Evolutionary conservation across 495 filamentous ascomycete genomes (phyloP).

Genomic region (Collariella sp.): DNA sequence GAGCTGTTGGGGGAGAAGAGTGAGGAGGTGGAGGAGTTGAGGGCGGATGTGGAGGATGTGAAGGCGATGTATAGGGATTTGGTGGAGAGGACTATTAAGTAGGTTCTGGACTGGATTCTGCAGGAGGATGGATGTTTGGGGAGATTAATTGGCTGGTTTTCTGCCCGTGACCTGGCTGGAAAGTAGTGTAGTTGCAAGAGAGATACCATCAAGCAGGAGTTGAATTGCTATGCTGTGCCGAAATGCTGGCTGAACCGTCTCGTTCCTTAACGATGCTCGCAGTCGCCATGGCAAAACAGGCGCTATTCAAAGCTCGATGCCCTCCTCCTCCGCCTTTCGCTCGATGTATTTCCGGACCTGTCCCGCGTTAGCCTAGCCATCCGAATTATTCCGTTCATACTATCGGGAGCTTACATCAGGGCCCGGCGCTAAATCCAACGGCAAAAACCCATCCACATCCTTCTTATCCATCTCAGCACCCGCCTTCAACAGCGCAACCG

Average conservation of each 20-base stretch:
- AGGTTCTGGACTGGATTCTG: neutral
- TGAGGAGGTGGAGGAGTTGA: conserved; percentile 83
- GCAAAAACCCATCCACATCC: conserved; percentile 60
- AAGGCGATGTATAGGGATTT: conserved; percentile 93
- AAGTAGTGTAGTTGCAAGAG: neutral
- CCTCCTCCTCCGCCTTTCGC: conserved; percentile 73
- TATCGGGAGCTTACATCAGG: conserved; percentile 31
- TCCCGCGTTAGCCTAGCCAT: neutral
- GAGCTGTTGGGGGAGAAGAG: conserved; percentile 97
- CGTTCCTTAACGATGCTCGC: neutral
- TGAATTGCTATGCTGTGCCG: neutral
- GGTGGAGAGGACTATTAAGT: conserved; percentile 68
- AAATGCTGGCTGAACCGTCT: conserved; percentile 1
- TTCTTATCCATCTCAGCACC: conserved; percentile 77
- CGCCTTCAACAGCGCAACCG: conserved; percentile 68
- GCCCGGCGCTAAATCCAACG: conserved; percentile 82
- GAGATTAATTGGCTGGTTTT: neutral
- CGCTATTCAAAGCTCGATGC: conserved; percentile 53
- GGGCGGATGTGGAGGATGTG: conserved; percentile 79
- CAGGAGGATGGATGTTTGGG: neutral
- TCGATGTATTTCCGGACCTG: conserved; percentile 71
- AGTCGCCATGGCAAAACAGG: neutral
- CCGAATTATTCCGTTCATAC: neutral
- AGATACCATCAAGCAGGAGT: conserved; percentile 6
- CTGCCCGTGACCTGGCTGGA: neutral